Conservation (phyloP, 108 stramenopile genomes). For the Stephanodiscus triporus region DNA sequence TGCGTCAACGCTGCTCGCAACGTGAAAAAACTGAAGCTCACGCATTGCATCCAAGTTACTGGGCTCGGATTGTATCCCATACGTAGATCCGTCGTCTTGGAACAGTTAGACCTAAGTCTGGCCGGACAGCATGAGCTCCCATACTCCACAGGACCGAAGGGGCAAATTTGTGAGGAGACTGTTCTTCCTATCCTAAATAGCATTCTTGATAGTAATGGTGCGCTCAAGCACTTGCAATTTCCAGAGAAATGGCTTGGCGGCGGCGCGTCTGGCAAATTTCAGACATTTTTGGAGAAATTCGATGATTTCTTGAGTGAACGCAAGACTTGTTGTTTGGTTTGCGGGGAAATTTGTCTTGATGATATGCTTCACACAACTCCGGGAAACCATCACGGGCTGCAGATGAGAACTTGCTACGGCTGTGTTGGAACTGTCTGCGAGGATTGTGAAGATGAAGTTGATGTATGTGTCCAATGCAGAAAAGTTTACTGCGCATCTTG, state of each 20-base stretch:
- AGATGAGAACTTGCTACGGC: background rate
- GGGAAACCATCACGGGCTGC: background rate
- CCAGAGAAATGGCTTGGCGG: background rate
- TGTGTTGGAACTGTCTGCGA: background rate
- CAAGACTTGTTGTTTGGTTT: background rate
- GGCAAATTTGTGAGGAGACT: background rate
- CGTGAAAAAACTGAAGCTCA: slow-evolving; percentile 8
- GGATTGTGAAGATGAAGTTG: background rate
- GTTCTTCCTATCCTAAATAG: slow-evolving; percentile 9
- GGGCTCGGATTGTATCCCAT: slow-evolving; percentile 13
- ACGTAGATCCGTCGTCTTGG: slow-evolving; percentile 6
- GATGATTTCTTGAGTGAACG: no score
- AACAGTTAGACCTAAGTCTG: slow-evolving; percentile 6
- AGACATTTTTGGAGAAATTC: background rate
- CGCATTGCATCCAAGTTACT: slow-evolving; percentile 3
- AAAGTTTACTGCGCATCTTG: background rate
- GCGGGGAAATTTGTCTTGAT: background rate
- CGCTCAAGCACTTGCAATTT: slow-evolving; percentile 8
- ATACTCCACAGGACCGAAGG: background rate
- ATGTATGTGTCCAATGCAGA: background rate
- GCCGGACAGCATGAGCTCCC: background rate
- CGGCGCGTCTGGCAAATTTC: background rate
- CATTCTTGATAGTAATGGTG: slow-evolving; percentile 5
- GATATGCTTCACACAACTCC: background rate
- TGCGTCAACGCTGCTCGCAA: slow-evolving; percentile 2